Percentiles rank a stretch among this genome's conserved stretches.
phyloP scores from a whole-genome alignment of 2,329 filamentous ascomycete genomes.

The Colletotrichum destructivum region DNA sequence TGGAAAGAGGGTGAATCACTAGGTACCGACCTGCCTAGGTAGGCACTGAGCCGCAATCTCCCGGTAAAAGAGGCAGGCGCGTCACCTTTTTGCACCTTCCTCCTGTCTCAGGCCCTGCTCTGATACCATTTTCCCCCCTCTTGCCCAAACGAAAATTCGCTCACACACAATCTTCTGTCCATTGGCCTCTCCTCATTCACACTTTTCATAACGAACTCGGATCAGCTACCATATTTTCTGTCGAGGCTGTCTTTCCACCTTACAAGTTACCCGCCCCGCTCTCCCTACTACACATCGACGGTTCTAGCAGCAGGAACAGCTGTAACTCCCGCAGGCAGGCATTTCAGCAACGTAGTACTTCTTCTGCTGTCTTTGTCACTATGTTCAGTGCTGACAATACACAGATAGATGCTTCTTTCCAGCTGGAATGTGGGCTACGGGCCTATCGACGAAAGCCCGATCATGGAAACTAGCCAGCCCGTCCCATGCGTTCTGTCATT shows the following conservation, averaged over 20 bases:
- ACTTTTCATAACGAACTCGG: not conserved
- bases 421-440: slow-evolving; percentile 11
- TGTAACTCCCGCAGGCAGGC: not conserved
- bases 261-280: too few relatives aligned
- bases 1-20: not conserved
- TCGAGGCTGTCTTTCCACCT: not conserved
- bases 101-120: not conserved
- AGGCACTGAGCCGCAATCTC: not conserved
- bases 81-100: not conserved
- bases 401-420: slow-evolving; percentile 1
- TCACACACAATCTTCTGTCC: not conserved
- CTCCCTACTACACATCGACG: not conserved
- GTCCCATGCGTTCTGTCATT: not conserved
- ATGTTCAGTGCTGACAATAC: not conserved
- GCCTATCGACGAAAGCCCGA: not conserved
- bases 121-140: not conserved
- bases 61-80: not conserved
- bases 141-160: too few relatives aligned
- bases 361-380: not conserved
- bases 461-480: not conserved
- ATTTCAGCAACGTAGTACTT: not conserved
- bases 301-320: not conserved
- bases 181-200: too few relatives aligned
- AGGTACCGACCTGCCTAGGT: not conserved
- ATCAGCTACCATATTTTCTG: not conserved